These are phyloP conservation scores for Biscogniauxia marginata DNA, from an alignment of 2,329 filamentous ascomycete genomes.

Conservation along the genomic window DNA sequence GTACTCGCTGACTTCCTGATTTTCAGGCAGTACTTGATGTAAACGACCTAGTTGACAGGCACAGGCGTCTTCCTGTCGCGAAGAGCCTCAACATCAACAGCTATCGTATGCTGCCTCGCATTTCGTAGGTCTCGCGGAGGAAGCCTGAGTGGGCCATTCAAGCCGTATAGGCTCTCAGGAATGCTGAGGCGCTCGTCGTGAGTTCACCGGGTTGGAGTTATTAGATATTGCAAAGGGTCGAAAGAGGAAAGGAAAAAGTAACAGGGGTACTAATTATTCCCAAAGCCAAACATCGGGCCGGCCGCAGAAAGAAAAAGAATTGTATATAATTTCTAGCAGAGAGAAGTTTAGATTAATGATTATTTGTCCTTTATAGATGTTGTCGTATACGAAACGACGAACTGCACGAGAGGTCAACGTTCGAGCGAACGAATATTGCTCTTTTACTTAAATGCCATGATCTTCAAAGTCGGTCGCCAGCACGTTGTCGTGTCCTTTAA, in stretches of 20 bases:
- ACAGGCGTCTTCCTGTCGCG: background rate
- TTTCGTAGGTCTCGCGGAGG: background rate
- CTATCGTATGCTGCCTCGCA: background rate
- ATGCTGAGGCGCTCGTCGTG: no score
- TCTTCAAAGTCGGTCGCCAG: no score
- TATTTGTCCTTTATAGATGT: no score
- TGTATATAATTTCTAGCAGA: no score
- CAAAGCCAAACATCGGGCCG: constrained; percentile 3
- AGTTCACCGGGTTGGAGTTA: no score
- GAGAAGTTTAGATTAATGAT: no score
- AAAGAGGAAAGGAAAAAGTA: no score
- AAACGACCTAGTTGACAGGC: background rate
- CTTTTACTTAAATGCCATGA: background rate
- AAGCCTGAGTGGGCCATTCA: background rate
- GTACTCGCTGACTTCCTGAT: background rate
- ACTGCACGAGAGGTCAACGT: constrained; percentile 2
- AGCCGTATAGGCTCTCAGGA: no score
- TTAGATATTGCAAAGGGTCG: no score
- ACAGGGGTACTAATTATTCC: no score
- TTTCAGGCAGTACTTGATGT: background rate
- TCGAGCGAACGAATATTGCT: background rate
- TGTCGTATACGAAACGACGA: constrained; percentile 1
- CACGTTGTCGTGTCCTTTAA: no score
- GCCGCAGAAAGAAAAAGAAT: background rate
- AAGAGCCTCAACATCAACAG: background rate